Evolutionary conservation across 805 yeast genomes (phyloP).

Genomic region (Starmerella stigmatis): DNA sequence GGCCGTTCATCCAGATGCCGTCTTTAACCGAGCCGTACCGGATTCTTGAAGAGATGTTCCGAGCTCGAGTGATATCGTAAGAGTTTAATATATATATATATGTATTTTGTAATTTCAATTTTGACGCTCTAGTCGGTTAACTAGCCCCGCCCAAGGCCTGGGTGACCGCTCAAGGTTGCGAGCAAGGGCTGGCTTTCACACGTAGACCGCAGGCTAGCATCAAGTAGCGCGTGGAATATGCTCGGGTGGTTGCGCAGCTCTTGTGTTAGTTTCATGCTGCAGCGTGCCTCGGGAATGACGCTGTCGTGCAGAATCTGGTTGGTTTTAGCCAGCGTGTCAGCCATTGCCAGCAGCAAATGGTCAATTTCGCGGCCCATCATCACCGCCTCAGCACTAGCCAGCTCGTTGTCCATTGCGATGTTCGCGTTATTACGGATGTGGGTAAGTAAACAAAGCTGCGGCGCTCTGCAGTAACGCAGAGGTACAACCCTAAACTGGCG

Average conservation of each 20-base stretch:
- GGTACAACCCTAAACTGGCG: too few relatives aligned
- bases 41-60: slow-evolving; percentile 28
- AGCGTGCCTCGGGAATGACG: slow-evolving; percentile 8
- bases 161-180: too few relatives aligned
- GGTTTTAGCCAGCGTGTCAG: not conserved
- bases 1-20: slow-evolving; percentile 28
- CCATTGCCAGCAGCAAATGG: slow-evolving; percentile 2
- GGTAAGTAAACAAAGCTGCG: not conserved
- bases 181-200: not conserved
- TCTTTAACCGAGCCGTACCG: slow-evolving; percentile 28
- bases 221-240: not conserved
- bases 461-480: too few relatives aligned
- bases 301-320: slow-evolving; percentile 6
- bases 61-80: slow-evolving; percentile 3
- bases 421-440: too few relatives aligned
- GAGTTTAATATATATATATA: not conserved
- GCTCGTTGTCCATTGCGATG: too few relatives aligned
- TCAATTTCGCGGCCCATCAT: slow-evolving; percentile 5
- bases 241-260: not conserved
- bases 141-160: too few relatives aligned
- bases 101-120: too few relatives aligned
- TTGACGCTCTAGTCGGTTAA: too few relatives aligned
- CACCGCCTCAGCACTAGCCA: not conserved
- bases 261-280: not conserved
- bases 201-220: not conserved